A percentile compares a stretch with the other conserved stretches of the same genome.
Conservation (phyloP, 2,329 filamentous ascomycete species). For the Ploettnerulaceae sp. region DNA sequence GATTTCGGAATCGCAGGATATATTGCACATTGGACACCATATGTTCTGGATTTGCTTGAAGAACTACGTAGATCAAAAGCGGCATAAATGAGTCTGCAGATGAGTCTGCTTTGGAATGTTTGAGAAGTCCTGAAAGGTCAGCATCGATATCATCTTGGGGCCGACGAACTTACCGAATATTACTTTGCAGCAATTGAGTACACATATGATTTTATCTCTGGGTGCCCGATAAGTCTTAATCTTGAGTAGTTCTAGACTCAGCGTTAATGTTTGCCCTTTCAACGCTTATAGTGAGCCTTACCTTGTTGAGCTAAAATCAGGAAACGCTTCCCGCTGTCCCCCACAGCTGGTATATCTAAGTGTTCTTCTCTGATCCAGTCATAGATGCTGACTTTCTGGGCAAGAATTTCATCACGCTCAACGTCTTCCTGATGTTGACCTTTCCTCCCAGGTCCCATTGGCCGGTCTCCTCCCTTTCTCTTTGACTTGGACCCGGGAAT, state of each 20-base stretch:
- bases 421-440: constrained; percentile 98
- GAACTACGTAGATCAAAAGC: constrained; percentile 88
- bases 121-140: constrained; percentile 62
- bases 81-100: constrained; percentile 96
- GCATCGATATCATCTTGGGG: not conserved
- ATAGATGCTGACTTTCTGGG: constrained; percentile 96
- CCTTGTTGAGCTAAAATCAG: constrained; percentile 84
- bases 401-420: constrained; percentile 89
- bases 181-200: constrained; percentile 98
- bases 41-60: constrained; percentile 92
- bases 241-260: constrained; percentile 73
- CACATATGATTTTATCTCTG: constrained; percentile 96
- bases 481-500: constrained; percentile 64
- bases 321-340: constrained; percentile 83
- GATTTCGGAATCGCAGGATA: constrained; percentile 92
- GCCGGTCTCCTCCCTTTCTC: constrained; percentile 62
- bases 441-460: constrained; percentile 73
- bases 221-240: constrained; percentile 97
- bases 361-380: constrained; percentile 92
- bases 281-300: constrained; percentile 33
- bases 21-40: constrained; percentile 98
- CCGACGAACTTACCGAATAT: constrained; percentile 69
- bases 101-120: constrained; percentile 87
- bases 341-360: constrained; percentile 81
- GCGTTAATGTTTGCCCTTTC: constrained; percentile 22